phyloP scores from a whole-genome alignment of 192 early-diverging fungal species.

The Rhizophagus sp. region DNA sequence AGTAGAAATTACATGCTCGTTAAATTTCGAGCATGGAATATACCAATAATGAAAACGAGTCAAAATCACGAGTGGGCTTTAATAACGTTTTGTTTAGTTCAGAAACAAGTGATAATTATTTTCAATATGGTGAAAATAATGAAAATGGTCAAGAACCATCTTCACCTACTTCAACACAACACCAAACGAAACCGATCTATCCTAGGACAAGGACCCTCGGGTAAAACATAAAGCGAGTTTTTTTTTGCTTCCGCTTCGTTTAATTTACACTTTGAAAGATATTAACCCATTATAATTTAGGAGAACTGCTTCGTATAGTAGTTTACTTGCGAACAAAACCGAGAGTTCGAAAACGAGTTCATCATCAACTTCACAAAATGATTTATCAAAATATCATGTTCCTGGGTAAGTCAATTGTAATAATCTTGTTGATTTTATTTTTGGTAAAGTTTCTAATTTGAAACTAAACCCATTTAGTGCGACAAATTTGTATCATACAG shows the following conservation, averaged over 20 bases:
- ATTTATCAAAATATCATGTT: not conserved
- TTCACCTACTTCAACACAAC: not conserved
- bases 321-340: not conserved
- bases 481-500: constrained; percentile 18
- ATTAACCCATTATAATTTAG: not conserved
- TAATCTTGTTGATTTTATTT: not conserved
- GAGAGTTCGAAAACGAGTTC: not conserved
- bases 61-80: not conserved
- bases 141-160: not conserved
- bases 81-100: not conserved
- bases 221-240: not conserved
- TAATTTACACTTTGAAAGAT: not conserved
- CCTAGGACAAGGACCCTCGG: not conserved
- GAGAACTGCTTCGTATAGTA: not conserved
- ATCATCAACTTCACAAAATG: not conserved
- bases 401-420: not conserved
- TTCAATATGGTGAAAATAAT: not conserved
- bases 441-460: not conserved
- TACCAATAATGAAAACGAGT: not conserved
- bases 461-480: not conserved
- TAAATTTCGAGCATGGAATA: no score
- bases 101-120: not conserved
- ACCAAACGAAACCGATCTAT: not conserved
- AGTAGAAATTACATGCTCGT: no score
- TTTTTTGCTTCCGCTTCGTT: not conserved